Base-by-base conservation (phyloP, 768 basidiomycete species). In the Mrakia hoshinonis region DNA sequence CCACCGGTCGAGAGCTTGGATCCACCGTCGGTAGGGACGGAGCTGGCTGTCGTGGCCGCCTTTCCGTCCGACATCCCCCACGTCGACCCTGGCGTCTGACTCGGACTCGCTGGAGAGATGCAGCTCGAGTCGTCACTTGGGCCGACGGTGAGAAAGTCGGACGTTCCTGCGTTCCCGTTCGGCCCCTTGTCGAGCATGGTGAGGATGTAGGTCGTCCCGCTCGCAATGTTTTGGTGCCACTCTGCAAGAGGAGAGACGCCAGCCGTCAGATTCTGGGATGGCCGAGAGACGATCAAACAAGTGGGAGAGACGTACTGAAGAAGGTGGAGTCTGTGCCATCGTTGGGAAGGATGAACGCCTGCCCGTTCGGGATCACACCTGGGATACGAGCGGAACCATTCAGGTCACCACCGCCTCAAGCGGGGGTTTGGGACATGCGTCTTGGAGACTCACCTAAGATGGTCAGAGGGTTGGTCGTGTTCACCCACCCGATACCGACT, bases 31-130 rank as follows among this genome's bases (percentile, higher is more conserved):
- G 62, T 24, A 3, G 46, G n/a, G 5, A 38, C 34, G 2, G 62
- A 26, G 7, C 24, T 24, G 3, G 70, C 70, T 7, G 70, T 71
- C 13, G 70, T 71, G 6, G 70, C 70, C 6, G 70, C 70, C 29
- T 51, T 48, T 29, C 70, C 70, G 12, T 67, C 70, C 24, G 70
- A 49, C 10, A 52, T 71, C 31, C 70, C 70, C 70, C 70, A 71
- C 1, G 61, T 63, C 26, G 61, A 64, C 9, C 70, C 70, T 9
- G 70, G 70, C 34, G 70, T 71, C 31, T 54, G 63, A 5, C 63
- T 66, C 3, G 70, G 70, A 4, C 68, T 69, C 34, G 29, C 5
- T n/a, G 24, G 26, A 29, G 29, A 26, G 36, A 71, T 52, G 46
- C 70, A 71, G 43, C 22, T 43, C 52, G 64, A 51, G 64, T 71